Conservation (phyloP, 306 rosid genomes). For the Carpinus fangiana region DNA sequence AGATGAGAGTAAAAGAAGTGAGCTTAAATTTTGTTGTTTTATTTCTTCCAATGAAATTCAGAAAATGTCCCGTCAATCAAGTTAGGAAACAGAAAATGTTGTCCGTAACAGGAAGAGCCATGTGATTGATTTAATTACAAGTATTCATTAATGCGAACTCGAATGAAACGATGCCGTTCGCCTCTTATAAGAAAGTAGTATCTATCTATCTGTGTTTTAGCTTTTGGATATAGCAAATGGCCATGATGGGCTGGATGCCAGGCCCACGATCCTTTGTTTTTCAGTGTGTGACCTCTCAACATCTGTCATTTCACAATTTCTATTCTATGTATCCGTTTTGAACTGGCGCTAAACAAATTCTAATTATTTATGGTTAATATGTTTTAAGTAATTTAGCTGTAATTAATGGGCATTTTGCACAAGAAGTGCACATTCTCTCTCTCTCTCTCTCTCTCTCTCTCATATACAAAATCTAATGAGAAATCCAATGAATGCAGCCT, state of each 20-base stretch:
- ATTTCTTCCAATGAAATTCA: not conserved
- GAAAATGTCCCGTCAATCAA: not conserved
- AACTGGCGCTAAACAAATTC: too few relatives aligned
- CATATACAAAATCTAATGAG: not conserved
- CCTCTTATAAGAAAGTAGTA: not conserved
- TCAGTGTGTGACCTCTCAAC: slow-evolving; percentile 19
- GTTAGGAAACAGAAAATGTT: not conserved
- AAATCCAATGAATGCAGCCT: not conserved
- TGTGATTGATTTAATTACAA: not conserved
- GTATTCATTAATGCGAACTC: too few relatives aligned
- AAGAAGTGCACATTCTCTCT: not conserved
- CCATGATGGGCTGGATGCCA: not conserved
- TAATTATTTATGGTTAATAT: not conserved
- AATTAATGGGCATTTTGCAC: not conserved
- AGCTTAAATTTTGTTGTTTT: not conserved
- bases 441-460: not conserved
- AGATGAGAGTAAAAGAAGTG: slow-evolving; percentile 13
- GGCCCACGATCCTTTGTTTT: slow-evolving; percentile 17
- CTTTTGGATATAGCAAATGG: not conserved
- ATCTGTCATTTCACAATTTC: not conserved
- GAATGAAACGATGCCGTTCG: not conserved
- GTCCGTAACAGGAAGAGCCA: not conserved
- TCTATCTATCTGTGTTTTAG: not conserved
- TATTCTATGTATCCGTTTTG: too few relatives aligned
- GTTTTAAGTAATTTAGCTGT: not conserved